These are phyloP conservation scores for Cryomyces antarcticus DNA, from an alignment of 495 filamentous ascomycete genomes.

Conservation along the genomic window DNA sequence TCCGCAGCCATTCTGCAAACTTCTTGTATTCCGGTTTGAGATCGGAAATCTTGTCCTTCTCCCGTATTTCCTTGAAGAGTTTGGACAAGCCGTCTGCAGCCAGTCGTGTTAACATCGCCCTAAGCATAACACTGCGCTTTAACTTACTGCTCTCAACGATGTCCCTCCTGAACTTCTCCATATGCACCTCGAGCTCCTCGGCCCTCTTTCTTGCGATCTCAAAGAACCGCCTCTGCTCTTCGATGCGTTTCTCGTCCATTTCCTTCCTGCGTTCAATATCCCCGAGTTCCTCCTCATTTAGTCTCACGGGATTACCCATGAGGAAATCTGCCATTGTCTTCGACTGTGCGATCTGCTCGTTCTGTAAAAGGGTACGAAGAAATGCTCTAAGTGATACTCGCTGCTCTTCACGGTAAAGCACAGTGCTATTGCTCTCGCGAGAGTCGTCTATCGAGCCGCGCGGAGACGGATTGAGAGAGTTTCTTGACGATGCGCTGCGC, in stretches of 20 bases:
- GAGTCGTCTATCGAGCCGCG: slow-evolving; percentile 28
- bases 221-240: slow-evolving; percentile 86
- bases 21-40: slow-evolving; percentile 90
- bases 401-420: slow-evolving; percentile 76
- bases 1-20: slow-evolving; percentile 94
- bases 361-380: slow-evolving; percentile 61
- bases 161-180: slow-evolving; percentile 66
- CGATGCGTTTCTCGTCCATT: slow-evolving; percentile 70
- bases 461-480: slow-evolving; percentile 14
- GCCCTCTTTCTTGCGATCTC: slow-evolving; percentile 84
- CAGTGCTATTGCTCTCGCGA: slow-evolving; percentile 3
- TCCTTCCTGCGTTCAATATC: slow-evolving; percentile 62
- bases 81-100: slow-evolving; percentile 63
- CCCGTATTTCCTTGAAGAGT: slow-evolving; percentile 77
- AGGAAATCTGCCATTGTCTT: slow-evolving; percentile 70
- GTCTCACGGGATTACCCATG: slow-evolving; percentile 39
- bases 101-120: slow-evolving; percentile 5
- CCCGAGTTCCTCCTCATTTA: slow-evolving; percentile 61
- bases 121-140: background rate
- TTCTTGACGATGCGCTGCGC: slow-evolving; percentile 5
- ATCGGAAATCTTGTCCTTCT: slow-evolving; percentile 68
- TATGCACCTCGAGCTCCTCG: slow-evolving; percentile 85
- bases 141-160: slow-evolving; percentile 59
- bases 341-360: slow-evolving; percentile 61
- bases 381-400: slow-evolving; percentile 82